Evolutionary conservation across 2,329 filamentous ascomycete species (phyloP), one percentile per base, ranked within the genome.

Genomic region (Graphiopsis chlorocephala): DNA sequence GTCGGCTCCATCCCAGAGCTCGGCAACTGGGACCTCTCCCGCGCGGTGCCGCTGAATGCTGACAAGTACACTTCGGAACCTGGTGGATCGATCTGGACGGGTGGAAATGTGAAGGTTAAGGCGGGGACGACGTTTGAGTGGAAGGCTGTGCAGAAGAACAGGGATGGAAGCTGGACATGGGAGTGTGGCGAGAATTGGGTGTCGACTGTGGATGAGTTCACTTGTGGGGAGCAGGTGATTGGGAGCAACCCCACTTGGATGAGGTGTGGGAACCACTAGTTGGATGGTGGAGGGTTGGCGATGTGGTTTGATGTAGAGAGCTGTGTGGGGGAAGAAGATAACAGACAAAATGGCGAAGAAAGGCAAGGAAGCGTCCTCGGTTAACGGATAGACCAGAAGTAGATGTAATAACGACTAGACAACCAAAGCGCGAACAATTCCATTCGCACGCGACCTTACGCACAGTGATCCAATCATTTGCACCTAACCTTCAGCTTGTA

Each of bases 111-210:
- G 50, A 76, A 77, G 0, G 74, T 92, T 12, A 76, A 79, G 0
- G 81, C 85, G 0, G 88, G 88, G 2, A 80, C 80, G 52, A 76
- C 76, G 1, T 78, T 91, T 35, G 72, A 86, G 78, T 92, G 91
- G 75, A 91, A 91, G 78, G 92, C 85, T 72, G 83, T 91, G 69
- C 83, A 86, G 59, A 82, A 87, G 48, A 80, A 81, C 65, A 70
- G 75, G 1, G 81, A 84, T 69, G 85, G 86, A 0, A 78, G 77
- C 0, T 76, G 88, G 14, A 79, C 76, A 1, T 92, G 89, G 88
- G 89, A 92, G 78, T 61, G 58, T 50, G 58, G 58, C 6, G 58
- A 61, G 29, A 61, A 61, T 26, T 61, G 42, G 58, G 11, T 25
- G 25, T 10, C 58, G 17, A 61, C 25, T 35, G 58, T 61, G 3